A percentile compares a stretch with the other conserved stretches of the same genome.
Conservation (phyloP, 2,329 filamentous ascomycete species). For the Botrytis sinoallii region DNA sequence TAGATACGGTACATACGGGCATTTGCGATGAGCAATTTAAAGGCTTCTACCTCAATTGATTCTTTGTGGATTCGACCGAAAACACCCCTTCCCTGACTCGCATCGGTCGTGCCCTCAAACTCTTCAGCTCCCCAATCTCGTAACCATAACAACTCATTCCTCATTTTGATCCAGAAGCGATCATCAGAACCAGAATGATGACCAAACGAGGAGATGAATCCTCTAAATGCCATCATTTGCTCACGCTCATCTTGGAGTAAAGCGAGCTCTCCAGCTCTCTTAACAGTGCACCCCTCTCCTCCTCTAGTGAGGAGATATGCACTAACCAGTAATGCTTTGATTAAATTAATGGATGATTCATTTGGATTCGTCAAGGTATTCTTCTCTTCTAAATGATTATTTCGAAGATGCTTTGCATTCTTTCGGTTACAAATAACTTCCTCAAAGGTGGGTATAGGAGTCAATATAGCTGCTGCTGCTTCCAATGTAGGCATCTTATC, state of each 20-base stretch:
- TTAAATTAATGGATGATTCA: slow-evolving; percentile 52
- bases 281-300: slow-evolving; percentile 49
- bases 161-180: slow-evolving; percentile 58
- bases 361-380: slow-evolving; percentile 65
- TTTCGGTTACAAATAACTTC: slow-evolving; percentile 40
- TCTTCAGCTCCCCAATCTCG: slow-evolving; percentile 64
- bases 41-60: slow-evolving; percentile 66
- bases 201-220: slow-evolving; percentile 45
- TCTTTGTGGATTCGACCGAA: slow-evolving; percentile 59
- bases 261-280: slow-evolving; percentile 58
- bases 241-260: slow-evolving; percentile 62
- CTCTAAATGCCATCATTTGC: slow-evolving; percentile 56
- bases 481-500: slow-evolving; percentile 54
- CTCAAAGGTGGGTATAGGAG: slow-evolving; percentile 41
- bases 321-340: slow-evolving; percentile 62
- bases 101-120: slow-evolving; percentile 37
- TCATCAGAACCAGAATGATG: slow-evolving; percentile 55
- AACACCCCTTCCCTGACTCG: slow-evolving; percentile 44
- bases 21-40: slow-evolving; percentile 64
- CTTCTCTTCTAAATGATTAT: slow-evolving; percentile 53
- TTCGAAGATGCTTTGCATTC: slow-evolving; percentile 47
- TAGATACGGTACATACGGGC: slow-evolving; percentile 48
- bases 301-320: slow-evolving; percentile 53
- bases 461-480: slow-evolving; percentile 46
- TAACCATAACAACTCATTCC: slow-evolving; percentile 69